These are phyloP conservation scores for Cymbidium sinense DNA, from an alignment of 106 monocot genomes.

Conservation along the genomic window DNA sequence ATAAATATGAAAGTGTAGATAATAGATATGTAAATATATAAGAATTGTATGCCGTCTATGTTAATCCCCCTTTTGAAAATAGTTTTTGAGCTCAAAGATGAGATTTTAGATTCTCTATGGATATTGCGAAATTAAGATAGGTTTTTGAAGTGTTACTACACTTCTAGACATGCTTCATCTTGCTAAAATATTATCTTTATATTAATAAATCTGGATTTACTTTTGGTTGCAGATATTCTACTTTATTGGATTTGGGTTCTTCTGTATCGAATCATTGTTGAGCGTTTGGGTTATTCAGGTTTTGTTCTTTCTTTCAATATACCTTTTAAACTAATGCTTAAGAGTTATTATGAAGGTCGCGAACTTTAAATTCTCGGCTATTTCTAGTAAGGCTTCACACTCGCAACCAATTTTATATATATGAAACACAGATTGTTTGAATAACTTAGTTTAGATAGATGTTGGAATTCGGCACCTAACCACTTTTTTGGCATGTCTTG, in stretches of 20 bases:
- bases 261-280: slow-evolving; percentile 40
- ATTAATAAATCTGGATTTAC: neutral
- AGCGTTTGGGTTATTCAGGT: slow-evolving; percentile 57
- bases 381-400: neutral
- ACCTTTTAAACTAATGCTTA: neutral
- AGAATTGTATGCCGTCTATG: too few species aligned
- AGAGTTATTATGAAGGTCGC: neutral
- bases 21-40: too few species aligned
- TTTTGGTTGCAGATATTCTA: slow-evolving; percentile 32
- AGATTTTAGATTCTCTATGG: neutral
- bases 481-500: neutral
- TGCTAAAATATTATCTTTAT: neutral
- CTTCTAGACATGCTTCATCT: neutral
- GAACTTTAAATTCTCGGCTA: neutral
- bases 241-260: slow-evolving; percentile 47
- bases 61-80: too few species aligned
- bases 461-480: neutral
- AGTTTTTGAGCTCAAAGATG: too few species aligned
- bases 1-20: too few species aligned
- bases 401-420: too few species aligned
- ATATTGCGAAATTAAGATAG: neutral
- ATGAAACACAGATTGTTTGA: too few species aligned
- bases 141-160: neutral
- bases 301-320: neutral
- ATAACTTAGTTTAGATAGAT: neutral